A percentile compares a stretch with the other conserved stretches of the same genome.
These are phyloP conservation scores for Populus pruinosa DNA, from an alignment of 345 rosid species.

Conservation along the genomic window DNA sequence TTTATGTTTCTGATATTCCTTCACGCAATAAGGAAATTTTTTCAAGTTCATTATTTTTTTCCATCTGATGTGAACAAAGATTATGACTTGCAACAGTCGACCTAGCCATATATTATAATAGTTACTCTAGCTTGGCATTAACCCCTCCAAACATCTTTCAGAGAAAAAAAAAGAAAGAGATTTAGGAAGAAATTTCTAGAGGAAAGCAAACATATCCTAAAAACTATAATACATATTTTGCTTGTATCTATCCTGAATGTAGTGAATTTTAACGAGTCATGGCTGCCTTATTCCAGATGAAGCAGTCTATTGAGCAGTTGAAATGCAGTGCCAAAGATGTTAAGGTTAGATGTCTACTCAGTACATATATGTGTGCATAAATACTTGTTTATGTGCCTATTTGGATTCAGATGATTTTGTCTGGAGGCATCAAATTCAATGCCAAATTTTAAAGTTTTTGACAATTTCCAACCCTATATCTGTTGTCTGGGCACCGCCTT, in stretches of 20 bases:
- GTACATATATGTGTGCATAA: background rate
- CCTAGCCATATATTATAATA: background rate
- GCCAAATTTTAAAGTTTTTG: background rate
- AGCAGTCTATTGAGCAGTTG: conserved; percentile 42
- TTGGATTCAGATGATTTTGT: background rate
- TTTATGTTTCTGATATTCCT: background rate
- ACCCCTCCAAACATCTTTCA: background rate
- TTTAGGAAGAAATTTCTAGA: background rate
- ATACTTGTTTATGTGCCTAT: background rate
- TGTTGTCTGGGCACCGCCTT: background rate
- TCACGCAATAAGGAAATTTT: background rate
- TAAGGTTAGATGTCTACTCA: conserved; percentile 39
- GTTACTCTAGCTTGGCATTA: background rate
- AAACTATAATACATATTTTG: background rate
- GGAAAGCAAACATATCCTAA: background rate
- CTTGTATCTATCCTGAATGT: background rate
- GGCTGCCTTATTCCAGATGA: conserved; percentile 44
- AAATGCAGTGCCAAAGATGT: conserved; percentile 41
- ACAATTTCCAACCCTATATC: background rate
- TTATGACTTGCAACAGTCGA: background rate
- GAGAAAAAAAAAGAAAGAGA: background rate
- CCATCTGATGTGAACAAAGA: background rate
- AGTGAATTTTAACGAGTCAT: conserved; percentile 1
- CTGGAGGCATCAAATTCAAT: background rate
- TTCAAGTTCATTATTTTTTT: background rate